Percentiles rank a stretch among this genome's conserved stretches.
These are phyloP conservation scores for Penicillium chermesinum DNA, from an alignment of 495 filamentous ascomycete genomes.

Conservation along the genomic window DNA sequence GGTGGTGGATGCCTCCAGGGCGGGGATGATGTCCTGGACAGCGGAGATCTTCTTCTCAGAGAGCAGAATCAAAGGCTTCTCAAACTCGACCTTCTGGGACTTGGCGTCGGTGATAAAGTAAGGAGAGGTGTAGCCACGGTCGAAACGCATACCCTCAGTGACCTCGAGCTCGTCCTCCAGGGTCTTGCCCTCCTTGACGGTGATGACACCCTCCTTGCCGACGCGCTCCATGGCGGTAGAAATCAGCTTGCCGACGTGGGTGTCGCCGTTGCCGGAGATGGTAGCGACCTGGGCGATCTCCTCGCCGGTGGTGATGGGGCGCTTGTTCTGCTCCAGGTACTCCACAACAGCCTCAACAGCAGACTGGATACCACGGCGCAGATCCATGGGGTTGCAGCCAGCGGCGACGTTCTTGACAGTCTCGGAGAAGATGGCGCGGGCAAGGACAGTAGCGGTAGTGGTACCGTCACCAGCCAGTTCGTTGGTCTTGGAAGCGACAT, in stretches of 20 bases:
- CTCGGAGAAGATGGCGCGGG: constrained; percentile 98
- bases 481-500: constrained; percentile 98
- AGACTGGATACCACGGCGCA: constrained; percentile 92
- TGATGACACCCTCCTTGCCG: constrained; percentile 99
- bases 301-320: constrained; percentile 92
- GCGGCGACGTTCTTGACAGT: constrained; percentile 99
- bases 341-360: constrained; percentile 92
- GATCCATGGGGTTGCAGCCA: constrained; percentile 99
- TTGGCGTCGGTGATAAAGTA: constrained; percentile 99
- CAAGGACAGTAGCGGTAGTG: constrained; percentile 94
- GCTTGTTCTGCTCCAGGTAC: constrained; percentile 89
- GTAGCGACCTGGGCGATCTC: constrained; percentile 98
- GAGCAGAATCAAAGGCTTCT: constrained; percentile 97
- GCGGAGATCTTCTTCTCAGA: constrained; percentile 99
- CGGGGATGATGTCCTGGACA: constrained; percentile 96
- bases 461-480: constrained; percentile 98
- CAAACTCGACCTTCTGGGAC: constrained; percentile 97
- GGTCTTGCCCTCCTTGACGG: constrained; percentile 99
- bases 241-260: constrained; percentile 91
- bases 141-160: constrained; percentile 99
- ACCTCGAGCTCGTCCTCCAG: constrained; percentile 96
- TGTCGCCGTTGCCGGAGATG: constrained; percentile 95
- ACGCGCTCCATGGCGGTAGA: constrained; percentile 99
- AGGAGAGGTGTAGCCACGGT: constrained; percentile 94
- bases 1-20: constrained; percentile 93